Evolutionary conservation across 805 yeast genomes (phyloP).

Genomic region (Nakazawaea populi): DNA sequence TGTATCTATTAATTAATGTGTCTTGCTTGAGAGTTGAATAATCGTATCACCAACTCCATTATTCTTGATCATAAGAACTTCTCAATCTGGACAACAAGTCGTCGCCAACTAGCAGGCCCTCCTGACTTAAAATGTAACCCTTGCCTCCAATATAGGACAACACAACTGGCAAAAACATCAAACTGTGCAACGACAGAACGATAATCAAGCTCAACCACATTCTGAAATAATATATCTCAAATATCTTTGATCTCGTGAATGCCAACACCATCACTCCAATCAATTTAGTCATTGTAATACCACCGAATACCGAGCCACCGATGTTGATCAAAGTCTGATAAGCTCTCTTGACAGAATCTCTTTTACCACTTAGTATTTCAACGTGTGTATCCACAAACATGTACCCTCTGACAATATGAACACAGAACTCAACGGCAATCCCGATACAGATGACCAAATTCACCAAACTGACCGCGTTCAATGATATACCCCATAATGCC

Average conservation of each 20-base stretch:
- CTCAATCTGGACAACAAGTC: constrained; percentile 19
- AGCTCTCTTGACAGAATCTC: constrained; percentile 25
- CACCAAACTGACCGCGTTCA: constrained; percentile 87
- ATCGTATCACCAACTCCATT: not conserved
- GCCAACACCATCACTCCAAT: constrained; percentile 86
- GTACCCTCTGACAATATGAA: constrained; percentile 80
- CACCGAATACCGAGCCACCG: constrained; percentile 89
- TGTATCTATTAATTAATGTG: too few species aligned
- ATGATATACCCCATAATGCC: constrained; percentile 66
- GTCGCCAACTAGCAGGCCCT: constrained; percentile 16
- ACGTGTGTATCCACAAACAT: constrained; percentile 22
- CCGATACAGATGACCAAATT: constrained; percentile 92
- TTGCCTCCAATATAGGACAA: constrained; percentile 60
- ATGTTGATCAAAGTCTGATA: constrained; percentile 63
- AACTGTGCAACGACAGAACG: constrained; percentile 73
- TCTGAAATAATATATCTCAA: constrained; percentile 86
- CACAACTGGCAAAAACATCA: constrained; percentile 72
- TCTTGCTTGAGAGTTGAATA: not conserved
- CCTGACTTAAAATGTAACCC: constrained; percentile 30
- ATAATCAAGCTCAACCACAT: constrained; percentile 87
- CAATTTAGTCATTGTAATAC: constrained; percentile 83
- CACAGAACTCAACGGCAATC: constrained; percentile 87
- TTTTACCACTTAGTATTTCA: not conserved
- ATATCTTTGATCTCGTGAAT: constrained; percentile 81
- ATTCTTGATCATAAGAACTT: constrained; percentile 1